phyloP scores from a whole-genome alignment of 192 early-diverging fungal genomes.

The Coemansia sp. region DNA sequence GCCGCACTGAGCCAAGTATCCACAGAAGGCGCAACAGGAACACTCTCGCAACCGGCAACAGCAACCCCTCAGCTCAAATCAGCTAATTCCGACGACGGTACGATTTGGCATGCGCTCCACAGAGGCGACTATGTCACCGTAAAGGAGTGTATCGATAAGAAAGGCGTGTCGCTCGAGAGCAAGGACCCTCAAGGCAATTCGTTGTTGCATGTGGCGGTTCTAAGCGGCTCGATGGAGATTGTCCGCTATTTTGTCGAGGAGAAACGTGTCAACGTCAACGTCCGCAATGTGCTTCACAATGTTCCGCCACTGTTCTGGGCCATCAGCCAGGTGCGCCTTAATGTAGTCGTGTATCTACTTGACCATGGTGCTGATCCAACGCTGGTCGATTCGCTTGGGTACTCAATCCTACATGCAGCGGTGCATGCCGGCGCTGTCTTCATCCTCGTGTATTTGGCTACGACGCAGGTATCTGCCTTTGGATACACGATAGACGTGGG shows the following conservation, averaged over 20 bases:
- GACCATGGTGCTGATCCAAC: slow-evolving; percentile 76
- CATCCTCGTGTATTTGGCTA: slow-evolving; percentile 73
- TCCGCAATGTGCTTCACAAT: slow-evolving; percentile 69
- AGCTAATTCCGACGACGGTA: slow-evolving; percentile 10
- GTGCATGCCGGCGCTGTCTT: slow-evolving; percentile 81
- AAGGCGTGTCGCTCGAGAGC: slow-evolving; percentile 53
- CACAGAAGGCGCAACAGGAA: slow-evolving; percentile 24
- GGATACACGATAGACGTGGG: slow-evolving; percentile 55
- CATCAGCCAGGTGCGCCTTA: slow-evolving; percentile 69
- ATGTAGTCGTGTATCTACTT: slow-evolving; percentile 70
- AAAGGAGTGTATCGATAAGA: slow-evolving; percentile 59
- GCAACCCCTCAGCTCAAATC: neutral
- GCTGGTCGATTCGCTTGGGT: slow-evolving; percentile 79
- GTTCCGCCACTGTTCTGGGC: slow-evolving; percentile 96
- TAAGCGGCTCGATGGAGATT: slow-evolving; percentile 69
- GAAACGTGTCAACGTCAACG: slow-evolving; percentile 70
- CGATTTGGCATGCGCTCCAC: slow-evolving; percentile 62
- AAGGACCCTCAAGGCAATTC: slow-evolving; percentile 70
- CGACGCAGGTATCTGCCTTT: slow-evolving; percentile 66
- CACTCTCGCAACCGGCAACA: slow-evolving; percentile 6
- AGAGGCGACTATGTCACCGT: slow-evolving; percentile 63
- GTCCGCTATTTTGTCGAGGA: slow-evolving; percentile 77
- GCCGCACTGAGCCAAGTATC: slow-evolving; percentile 28
- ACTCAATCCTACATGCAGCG: slow-evolving; percentile 86
- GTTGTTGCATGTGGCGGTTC: slow-evolving; percentile 84